These are phyloP conservation scores for Saitozyma podzolica DNA, from an alignment of 768 basidiomycete genomes.

Conservation along the genomic window DNA sequence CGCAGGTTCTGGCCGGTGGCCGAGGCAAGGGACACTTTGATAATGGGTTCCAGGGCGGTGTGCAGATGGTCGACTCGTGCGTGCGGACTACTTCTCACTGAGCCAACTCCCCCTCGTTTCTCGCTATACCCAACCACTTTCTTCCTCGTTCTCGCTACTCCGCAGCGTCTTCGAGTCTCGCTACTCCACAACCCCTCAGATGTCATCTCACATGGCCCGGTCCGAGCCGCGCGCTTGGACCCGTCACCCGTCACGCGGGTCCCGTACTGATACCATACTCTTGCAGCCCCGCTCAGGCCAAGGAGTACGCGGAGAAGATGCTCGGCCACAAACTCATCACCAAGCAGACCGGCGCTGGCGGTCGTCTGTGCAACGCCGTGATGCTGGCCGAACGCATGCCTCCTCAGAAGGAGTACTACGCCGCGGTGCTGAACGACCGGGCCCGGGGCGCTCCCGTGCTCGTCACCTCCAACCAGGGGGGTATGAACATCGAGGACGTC, in stretches of 20 bases:
- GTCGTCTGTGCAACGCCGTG: slow-evolving; percentile 93
- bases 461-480: slow-evolving; percentile 89
- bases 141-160: neutral
- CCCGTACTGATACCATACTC: neutral
- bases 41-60: slow-evolving; percentile 90
- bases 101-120: neutral
- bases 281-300: slow-evolving; percentile 77
- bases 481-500: slow-evolving; percentile 99
- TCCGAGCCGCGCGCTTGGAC: no score
- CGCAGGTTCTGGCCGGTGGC: slow-evolving; percentile 97
- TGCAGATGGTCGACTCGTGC: slow-evolving; percentile 87
- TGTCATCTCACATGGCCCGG: no score
- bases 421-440: slow-evolving; percentile 94
- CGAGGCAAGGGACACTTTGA: slow-evolving; percentile 97
- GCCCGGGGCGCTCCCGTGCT: slow-evolving; percentile 83
- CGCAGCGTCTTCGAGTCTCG: no score
- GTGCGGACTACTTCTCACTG: slow-evolving; percentile 14
- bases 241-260: no score
- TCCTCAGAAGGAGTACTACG: slow-evolving; percentile 95
- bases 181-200: no score
- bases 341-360: slow-evolving; percentile 92
- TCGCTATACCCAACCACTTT: neutral
- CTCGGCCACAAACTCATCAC: slow-evolving; percentile 93
- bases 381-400: slow-evolving; percentile 96
- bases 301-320: slow-evolving; percentile 87